phyloP scores from a whole-genome alignment of 352 stramenopile genomes.

The Phytophthora boehmeriae region DNA sequence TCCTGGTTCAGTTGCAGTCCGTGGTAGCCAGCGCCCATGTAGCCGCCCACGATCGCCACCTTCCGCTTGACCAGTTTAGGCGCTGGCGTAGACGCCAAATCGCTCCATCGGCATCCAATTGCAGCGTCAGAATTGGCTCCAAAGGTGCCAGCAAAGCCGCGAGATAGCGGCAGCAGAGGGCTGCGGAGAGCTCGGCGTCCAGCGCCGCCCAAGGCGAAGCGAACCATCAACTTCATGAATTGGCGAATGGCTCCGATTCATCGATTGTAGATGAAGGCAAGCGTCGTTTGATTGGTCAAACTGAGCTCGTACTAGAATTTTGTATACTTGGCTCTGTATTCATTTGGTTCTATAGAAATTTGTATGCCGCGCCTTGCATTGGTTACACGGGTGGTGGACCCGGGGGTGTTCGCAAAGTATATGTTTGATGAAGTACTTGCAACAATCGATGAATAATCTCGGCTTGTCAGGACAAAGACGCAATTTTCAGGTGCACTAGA shows the following conservation, averaged over 20 bases:
- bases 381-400: too few species aligned
- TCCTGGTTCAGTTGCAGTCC: constrained; percentile 81
- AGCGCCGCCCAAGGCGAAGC: constrained; percentile 23
- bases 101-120: constrained; percentile 6
- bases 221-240: too few species aligned
- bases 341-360: not conserved
- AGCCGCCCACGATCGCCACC: constrained; percentile 85
- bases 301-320: not conserved
- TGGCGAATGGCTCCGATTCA: not conserved
- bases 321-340: not conserved
- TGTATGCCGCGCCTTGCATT: too few species aligned
- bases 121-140: not conserved
- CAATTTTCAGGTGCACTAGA: too few species aligned
- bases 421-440: too few species aligned
- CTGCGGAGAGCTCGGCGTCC: constrained; percentile 15
- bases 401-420: too few species aligned
- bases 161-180: constrained; percentile 8
- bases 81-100: not conserved
- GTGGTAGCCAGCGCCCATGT: constrained; percentile 82
- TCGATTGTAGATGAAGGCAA: too few species aligned
- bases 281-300: too few species aligned
- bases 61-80: constrained; percentile 84
- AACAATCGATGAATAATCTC: too few species aligned
- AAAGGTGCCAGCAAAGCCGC: constrained; percentile 10
- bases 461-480: too few species aligned